Conservation (phyloP, 306 rosid genomes). For the Trichosanthes cucumerina region DNA sequence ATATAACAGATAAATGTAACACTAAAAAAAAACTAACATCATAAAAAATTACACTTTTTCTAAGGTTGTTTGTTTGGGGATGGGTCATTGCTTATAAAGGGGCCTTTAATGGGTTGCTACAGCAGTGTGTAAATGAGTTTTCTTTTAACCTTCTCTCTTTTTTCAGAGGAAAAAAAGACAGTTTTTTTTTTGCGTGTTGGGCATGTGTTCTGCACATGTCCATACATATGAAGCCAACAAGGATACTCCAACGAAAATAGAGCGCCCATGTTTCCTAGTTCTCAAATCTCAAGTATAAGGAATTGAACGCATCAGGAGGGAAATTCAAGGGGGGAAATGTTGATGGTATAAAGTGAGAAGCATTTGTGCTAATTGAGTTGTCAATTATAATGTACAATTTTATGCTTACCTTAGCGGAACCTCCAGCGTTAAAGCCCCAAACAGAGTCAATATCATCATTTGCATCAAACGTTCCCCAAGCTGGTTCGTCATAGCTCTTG, state of each 20-base stretch:
- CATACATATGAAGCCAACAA: background rate
- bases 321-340: background rate
- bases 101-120: background rate
- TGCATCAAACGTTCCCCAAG: conserved; percentile 79
- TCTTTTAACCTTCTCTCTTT: background rate
- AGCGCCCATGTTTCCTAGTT: background rate
- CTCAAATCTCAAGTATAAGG: background rate
- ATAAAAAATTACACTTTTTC: background rate
- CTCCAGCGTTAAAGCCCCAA: conserved; percentile 68
- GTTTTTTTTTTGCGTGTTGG: background rate
- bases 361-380: background rate
- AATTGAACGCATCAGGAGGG: background rate
- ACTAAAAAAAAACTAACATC: background rate
- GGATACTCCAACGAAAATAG: background rate
- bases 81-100: background rate
- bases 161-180: background rate
- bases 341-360: background rate
- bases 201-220: background rate
- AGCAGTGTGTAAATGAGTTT: background rate
- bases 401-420: conserved; percentile 46
- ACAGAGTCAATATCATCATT: conserved; percentile 81
- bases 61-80: background rate
- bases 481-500: conserved; percentile 60
- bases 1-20: background rate
- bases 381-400: conserved; percentile 1